Percentiles rank a stretch among this genome's conserved stretches.
Conservation (phyloP, 352 stramenopile genomes). For the Phytophthora ohioensis region DNA sequence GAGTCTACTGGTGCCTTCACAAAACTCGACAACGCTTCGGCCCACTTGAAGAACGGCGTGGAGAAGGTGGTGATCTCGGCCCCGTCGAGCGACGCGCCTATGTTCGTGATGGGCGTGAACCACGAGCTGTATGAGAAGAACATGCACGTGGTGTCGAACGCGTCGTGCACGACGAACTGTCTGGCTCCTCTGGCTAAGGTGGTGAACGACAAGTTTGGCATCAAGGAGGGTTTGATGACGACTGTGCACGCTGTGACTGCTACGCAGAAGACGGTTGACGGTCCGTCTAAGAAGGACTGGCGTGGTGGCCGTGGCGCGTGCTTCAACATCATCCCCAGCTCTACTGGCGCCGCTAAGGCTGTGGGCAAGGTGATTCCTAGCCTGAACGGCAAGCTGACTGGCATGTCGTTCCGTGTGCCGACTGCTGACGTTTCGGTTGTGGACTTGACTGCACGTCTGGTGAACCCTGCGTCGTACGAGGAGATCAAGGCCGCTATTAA, state of each 20-base stretch:
- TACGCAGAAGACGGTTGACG: constrained; percentile 98
- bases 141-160: constrained; percentile 98
- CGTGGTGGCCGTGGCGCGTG: constrained; percentile 96
- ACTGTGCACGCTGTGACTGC: constrained; percentile 99
- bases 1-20: constrained; percentile 89
- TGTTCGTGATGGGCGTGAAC: constrained; percentile 99
- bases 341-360: constrained; percentile 98
- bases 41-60: constrained; percentile 94
- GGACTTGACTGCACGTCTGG: constrained; percentile 86
- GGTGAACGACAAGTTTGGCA: constrained; percentile 98
- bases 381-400: constrained; percentile 93
- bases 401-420: constrained; percentile 93
- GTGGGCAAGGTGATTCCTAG: constrained; percentile 98
- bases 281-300: constrained; percentile 99
- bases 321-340: constrained; percentile 99
- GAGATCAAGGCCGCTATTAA: constrained; percentile 98
- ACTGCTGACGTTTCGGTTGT: constrained; percentile 92
- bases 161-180: constrained; percentile 99
- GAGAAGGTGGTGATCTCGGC: constrained; percentile 99
- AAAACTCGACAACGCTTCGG: constrained; percentile 91
- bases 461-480: constrained; percentile 96
- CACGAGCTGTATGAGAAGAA: constrained; percentile 93
- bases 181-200: constrained; percentile 98
- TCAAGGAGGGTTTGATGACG: constrained; percentile 99
- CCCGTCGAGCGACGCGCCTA: constrained; percentile 97